Percentiles rank a stretch among this genome's conserved stretches.
These are phyloP conservation scores for Pythium folliculosum DNA, from an alignment of 352 stramenopile genomes.

Conservation along the genomic window DNA sequence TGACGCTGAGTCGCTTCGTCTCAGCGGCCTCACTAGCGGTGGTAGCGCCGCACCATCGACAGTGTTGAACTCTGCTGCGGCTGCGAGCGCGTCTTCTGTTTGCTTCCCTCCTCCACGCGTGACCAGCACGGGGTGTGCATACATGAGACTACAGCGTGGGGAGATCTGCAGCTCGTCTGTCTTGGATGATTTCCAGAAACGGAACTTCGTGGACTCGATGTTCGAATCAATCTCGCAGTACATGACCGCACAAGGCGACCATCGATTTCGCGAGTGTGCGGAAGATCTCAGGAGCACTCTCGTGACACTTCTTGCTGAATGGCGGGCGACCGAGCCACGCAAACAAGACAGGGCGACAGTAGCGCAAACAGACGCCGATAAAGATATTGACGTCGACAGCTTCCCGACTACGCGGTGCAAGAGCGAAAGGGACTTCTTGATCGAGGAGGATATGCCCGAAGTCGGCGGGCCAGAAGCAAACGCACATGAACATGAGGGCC, in stretches of 20 bases:
- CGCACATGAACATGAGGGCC: background rate
- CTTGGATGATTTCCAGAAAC: background rate
- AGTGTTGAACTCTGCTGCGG: background rate
- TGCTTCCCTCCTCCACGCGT: background rate
- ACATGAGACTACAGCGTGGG: background rate
- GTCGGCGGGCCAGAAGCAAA: background rate
- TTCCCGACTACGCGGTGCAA: background rate
- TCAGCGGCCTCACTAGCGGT: background rate
- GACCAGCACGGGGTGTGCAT: background rate
- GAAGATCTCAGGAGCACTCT: background rate
- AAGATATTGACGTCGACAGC: background rate
- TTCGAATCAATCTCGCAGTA: background rate
- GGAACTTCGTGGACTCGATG: background rate
- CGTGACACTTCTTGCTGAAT: background rate
- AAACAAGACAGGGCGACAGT: background rate
- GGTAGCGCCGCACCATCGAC: background rate
- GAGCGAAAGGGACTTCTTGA: background rate
- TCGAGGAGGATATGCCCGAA: background rate
- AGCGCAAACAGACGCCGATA: background rate
- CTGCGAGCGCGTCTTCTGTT: background rate
- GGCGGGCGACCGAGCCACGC: background rate
- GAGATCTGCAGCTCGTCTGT: background rate
- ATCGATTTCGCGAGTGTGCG: background rate
- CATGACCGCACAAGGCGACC: background rate
- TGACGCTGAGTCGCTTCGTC: background rate